Conservation (phyloP, 257 asterid species). For the Craterostigma plantagineum region DNA sequence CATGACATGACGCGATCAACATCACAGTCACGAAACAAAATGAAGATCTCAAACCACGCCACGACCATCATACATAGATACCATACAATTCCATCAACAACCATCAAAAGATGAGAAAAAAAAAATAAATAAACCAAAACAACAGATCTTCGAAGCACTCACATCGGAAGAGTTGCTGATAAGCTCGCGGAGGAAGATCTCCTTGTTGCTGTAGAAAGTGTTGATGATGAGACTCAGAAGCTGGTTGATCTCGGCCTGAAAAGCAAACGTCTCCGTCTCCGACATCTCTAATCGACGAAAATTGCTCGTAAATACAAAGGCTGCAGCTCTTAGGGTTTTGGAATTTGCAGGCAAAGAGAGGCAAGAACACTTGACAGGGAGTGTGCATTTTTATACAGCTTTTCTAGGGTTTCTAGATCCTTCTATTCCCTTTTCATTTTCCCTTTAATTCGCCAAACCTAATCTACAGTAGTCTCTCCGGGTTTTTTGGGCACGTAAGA, state of each 20-base stretch:
- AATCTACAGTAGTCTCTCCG: too few species aligned
- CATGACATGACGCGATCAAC: too few species aligned
- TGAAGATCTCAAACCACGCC: too few species aligned
- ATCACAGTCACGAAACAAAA: too few species aligned
- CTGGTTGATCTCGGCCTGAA: constrained; percentile 26
- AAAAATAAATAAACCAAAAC: too few species aligned
- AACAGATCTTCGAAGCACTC: not conserved
- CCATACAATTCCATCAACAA: not conserved
- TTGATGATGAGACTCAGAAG: constrained; percentile 25
- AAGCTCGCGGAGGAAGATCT: constrained; percentile 27
- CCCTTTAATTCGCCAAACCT: too few species aligned
- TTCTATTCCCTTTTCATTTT: too few species aligned
- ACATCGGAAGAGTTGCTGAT: constrained; percentile 18
- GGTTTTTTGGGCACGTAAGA: too few species aligned
- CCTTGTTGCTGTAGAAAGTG: constrained; percentile 10
- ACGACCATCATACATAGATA: not conserved
- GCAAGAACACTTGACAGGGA: too few species aligned
- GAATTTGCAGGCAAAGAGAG: not conserved
- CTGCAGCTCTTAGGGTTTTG: constrained; percentile 1
- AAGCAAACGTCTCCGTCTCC: not conserved
- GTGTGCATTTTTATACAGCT: not conserved
- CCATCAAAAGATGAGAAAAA: too few species aligned
- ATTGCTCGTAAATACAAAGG: not conserved
- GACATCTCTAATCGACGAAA: not conserved
- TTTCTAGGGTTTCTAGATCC: constrained; percentile 30